Evolutionary conservation across 1,284 basidiomycete genomes (phyloP), one percentile per base, ranked within the genome.

Genomic region (Spongispora temasekensis): DNA sequence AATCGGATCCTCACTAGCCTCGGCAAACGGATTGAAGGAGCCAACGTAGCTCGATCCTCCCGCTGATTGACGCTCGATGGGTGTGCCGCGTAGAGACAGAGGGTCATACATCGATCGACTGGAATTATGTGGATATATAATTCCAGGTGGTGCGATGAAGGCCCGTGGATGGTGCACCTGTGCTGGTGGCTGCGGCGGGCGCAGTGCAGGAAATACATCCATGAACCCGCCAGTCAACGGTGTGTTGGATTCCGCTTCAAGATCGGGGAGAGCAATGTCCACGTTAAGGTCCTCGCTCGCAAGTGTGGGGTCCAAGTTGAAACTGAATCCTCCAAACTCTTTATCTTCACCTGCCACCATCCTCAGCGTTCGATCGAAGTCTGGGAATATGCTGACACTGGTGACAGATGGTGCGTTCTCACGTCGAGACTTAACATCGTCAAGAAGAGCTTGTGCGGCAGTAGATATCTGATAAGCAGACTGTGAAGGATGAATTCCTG

Each of bases 401-500:
- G 78, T 74, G 23, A 81, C 72, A 13, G 75, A 61, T 4, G 83
- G 76, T 3, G 80, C 69, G 9, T 83, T 81, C 67, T 93, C 90
- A 50, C 93, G 82, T 44, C 94, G 82, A 51, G 86, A 86, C 69
- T 86, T 87, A 58, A 95, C 84, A 68, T 95, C 94, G 63, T 95
- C 93, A 54, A 95, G 80, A 51, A 96, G 79, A 3, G 90, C 91
- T 66, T 90, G 90, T 0, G 92, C 93, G 50, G 91, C 89, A 15
- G 82, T 90, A 0, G 94, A 94, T 78, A 94, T 92, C 71, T 94
- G 93, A 75, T 95, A 96, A 4, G 88, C 83, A 28, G 87, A 83
- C 60, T 84, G 84, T 2, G 82, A 83, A 31, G 82, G 77, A 32
- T 85, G 71, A 28, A 86, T 81, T 48, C 83, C 82, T 63, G 84